Percentiles rank a stretch among this genome's conserved stretches.
Evolutionary conservation across 2,329 filamentous ascomycete genomes (phyloP).

Genomic region (Chaetomiaceae sp.): DNA sequence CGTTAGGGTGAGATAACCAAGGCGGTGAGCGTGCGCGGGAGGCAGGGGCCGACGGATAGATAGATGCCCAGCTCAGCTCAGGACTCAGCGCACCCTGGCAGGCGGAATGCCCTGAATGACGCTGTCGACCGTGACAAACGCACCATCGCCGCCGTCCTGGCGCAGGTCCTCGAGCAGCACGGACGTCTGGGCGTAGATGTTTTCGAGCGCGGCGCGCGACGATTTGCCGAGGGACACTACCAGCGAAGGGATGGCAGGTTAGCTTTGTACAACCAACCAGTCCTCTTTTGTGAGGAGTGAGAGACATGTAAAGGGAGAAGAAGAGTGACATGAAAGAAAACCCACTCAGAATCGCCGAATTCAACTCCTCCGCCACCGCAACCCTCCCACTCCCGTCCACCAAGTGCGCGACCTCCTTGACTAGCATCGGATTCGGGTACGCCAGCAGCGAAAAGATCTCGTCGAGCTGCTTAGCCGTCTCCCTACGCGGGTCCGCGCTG

Average conservation of each 20-base stretch:
- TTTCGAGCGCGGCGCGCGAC: constrained; percentile 78
- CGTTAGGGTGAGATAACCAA: too few species aligned
- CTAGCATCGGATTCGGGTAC: constrained; percentile 74
- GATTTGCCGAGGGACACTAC: constrained; percentile 86
- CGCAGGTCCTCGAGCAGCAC: constrained; percentile 79
- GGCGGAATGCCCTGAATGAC: constrained; percentile 41
- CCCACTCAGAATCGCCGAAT: constrained; percentile 85
- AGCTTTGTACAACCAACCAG: neutral
- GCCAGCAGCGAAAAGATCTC: constrained; percentile 88
- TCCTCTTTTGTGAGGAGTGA: too few species aligned
- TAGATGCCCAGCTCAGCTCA: too few species aligned
- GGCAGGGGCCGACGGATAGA: too few species aligned
- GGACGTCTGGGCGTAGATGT: constrained; percentile 78
- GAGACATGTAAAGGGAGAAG: neutral
- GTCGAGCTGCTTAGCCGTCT: constrained; percentile 67
- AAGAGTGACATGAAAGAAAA: constrained; percentile 1
- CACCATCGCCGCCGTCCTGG: constrained; percentile 72
- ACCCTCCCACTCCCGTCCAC: constrained; percentile 71
- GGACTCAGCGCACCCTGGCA: constrained; percentile 10
- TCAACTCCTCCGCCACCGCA: constrained; percentile 85
- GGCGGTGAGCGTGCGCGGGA: too few species aligned
- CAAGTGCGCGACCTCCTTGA: constrained; percentile 68
- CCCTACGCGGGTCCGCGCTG: constrained; percentile 61
- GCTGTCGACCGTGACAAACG: constrained; percentile 65
- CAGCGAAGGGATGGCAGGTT: too few species aligned